Percentiles rank a stretch among this genome's conserved stretches.
Conservation (phyloP, 805 yeast genomes). For the Geotrichum ghanense region DNA sequence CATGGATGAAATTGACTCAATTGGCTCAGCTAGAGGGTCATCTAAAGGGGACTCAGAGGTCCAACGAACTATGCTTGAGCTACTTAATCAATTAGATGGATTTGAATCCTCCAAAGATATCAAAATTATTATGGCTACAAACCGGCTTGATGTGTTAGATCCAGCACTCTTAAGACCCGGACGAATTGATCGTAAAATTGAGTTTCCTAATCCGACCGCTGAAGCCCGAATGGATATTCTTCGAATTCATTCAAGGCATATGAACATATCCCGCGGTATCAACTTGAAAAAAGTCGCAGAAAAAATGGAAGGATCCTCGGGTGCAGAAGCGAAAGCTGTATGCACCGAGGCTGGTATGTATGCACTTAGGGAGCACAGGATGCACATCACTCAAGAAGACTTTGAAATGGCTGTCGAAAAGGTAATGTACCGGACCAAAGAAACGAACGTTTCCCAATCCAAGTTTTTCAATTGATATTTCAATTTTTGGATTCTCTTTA, state of each 20-base stretch:
- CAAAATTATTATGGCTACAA: conserved; percentile 96
- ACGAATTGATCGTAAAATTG: conserved; percentile 92
- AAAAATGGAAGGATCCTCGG: conserved; percentile 94
- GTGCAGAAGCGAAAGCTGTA: conserved; percentile 95
- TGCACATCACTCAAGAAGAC: conserved; percentile 96
- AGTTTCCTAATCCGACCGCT: conserved; percentile 93
- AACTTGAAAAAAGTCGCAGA: conserved; percentile 87
- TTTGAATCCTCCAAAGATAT: conserved; percentile 89
- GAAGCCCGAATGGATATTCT: conserved; percentile 88
- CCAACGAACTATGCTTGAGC: conserved; percentile 95
- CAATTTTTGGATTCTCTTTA: too few relatives aligned
- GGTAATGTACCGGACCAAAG: conserved; percentile 92
- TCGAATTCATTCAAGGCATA: conserved; percentile 87
- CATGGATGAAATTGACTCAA: conserved; percentile 97
- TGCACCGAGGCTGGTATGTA: conserved; percentile 97
- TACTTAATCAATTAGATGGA: conserved; percentile 90
- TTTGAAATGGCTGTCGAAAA: conserved; percentile 95
- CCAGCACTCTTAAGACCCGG: conserved; percentile 96
- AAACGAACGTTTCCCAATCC: conserved; percentile 81
- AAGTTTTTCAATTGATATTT: conserved; percentile 74
- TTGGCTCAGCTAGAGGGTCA: conserved; percentile 83
- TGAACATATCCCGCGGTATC: conserved; percentile 92
- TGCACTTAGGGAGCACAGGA: conserved; percentile 88
- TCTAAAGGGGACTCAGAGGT: conserved; percentile 92
- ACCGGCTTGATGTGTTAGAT: conserved; percentile 85